A percentile compares a stretch with the other conserved stretches of the same genome.
Evolutionary conservation across 2,329 filamentous ascomycete species (phyloP).

Genomic region (Pyrenophora seminiperda): DNA sequence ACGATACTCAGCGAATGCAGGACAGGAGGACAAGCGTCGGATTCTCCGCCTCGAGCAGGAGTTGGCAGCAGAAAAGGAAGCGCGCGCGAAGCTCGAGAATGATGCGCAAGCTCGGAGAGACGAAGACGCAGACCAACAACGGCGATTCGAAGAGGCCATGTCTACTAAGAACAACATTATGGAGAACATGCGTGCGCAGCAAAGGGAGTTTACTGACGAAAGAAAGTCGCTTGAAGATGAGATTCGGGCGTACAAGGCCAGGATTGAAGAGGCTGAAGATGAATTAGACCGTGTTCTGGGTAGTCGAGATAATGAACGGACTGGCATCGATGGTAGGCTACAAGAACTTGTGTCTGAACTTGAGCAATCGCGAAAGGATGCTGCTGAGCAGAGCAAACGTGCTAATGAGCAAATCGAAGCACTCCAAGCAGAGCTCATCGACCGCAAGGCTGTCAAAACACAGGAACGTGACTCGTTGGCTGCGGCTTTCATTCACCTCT

Average conservation of each 20-base stretch:
- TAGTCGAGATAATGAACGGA: conserved; percentile 81
- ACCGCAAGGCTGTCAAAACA: conserved; percentile 52
- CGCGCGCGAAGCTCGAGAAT: conserved; percentile 68
- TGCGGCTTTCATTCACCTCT: conserved; percentile 47
- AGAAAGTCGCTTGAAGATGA: conserved; percentile 82
- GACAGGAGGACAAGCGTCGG: conserved; percentile 65
- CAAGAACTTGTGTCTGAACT: conserved; percentile 73
- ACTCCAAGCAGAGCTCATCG: conserved; percentile 63
- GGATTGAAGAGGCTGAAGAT: conserved; percentile 87
- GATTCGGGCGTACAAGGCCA: conserved; percentile 74
- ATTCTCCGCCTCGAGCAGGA: conserved; percentile 77
- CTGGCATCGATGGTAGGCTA: conserved; percentile 69
- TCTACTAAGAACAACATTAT: conserved; percentile 93
- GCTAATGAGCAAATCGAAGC: conserved; percentile 50
- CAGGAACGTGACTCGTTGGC: conserved; percentile 38
- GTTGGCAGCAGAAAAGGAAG: conserved; percentile 73
- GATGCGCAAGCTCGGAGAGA: conserved; percentile 64
- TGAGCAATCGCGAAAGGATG: conserved; percentile 60
- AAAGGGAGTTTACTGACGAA: conserved; percentile 85
- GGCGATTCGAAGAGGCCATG: conserved; percentile 80
- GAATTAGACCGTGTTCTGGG: conserved; percentile 85
- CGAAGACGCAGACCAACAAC: conserved; percentile 66
- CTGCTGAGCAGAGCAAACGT: conserved; percentile 57
- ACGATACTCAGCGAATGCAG: conserved; percentile 65
- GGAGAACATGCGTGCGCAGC: conserved; percentile 90